A percentile compares a stretch with the other conserved stretches of the same genome.
Conservation (phyloP, 352 stramenopile species). For the Pythium rhizo-oryzae region DNA sequence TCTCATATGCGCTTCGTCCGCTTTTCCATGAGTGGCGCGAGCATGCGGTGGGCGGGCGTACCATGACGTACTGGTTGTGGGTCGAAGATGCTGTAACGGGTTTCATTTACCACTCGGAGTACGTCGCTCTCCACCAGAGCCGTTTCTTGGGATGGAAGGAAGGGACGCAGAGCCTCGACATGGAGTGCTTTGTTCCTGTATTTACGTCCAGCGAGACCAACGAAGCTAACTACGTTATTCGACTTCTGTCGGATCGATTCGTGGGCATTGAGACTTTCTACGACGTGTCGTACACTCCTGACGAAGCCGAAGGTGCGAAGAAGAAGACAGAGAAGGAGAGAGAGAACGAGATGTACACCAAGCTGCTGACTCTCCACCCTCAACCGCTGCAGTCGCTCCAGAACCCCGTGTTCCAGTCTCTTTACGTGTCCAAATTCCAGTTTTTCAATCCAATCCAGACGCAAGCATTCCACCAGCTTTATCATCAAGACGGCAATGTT, state of each 20-base stretch:
- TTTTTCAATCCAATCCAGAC: slow-evolving; percentile 96
- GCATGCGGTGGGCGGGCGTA: slow-evolving; percentile 52
- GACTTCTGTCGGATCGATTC: slow-evolving; percentile 96
- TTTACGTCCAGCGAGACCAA: slow-evolving; percentile 93
- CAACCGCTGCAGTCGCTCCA: slow-evolving; percentile 94
- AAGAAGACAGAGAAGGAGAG: slow-evolving; percentile 50
- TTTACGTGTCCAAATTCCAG: slow-evolving; percentile 92
- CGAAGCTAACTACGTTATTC: slow-evolving; percentile 91
- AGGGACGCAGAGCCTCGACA: slow-evolving; percentile 62
- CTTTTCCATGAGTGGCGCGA: slow-evolving; percentile 81
- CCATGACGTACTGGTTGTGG: slow-evolving; percentile 96
- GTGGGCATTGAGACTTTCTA: slow-evolving; percentile 94
- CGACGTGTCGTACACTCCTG: slow-evolving; percentile 63
- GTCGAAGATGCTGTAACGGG: slow-evolving; percentile 95
- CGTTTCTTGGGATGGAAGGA: slow-evolving; percentile 72
- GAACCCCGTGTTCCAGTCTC: slow-evolving; percentile 89
- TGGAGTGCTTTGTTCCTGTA: slow-evolving; percentile 97
- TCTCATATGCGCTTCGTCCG: slow-evolving; percentile 82
- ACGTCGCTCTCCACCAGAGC: slow-evolving; percentile 85
- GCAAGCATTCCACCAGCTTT: slow-evolving; percentile 97
- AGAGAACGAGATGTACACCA: slow-evolving; percentile 73
- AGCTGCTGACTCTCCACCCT: slow-evolving; percentile 94
- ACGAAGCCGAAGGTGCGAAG: slow-evolving; percentile 34
- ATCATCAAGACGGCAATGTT: slow-evolving; percentile 96
- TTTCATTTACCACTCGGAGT: slow-evolving; percentile 94